phyloP scores from a whole-genome alignment of 2,329 filamentous ascomycete species.

The Paecilomyces sp. region DNA sequence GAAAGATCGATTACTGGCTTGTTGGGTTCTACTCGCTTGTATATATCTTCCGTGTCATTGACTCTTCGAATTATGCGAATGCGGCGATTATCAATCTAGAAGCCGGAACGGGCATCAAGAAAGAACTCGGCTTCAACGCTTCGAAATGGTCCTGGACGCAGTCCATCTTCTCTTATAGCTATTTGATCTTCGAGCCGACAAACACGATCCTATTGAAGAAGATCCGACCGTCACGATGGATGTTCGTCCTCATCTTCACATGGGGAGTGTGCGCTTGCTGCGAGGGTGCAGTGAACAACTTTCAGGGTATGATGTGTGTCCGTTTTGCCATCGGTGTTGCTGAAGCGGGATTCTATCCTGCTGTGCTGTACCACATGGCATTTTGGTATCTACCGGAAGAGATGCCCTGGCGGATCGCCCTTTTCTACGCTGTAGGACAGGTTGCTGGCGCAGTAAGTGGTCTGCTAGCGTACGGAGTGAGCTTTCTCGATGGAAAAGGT shows the following conservation, averaged over 20 bases:
- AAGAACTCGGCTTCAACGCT: conserved; percentile 24
- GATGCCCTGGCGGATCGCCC: conserved; percentile 29
- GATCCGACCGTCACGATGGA: conserved; percentile 27
- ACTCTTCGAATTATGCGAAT: conserved; percentile 34
- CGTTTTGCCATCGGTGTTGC: conserved; percentile 32
- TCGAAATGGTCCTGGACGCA: conserved; percentile 33
- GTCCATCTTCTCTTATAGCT: conserved; percentile 37
- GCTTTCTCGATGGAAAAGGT: conserved; percentile 28
- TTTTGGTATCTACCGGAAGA: conserved; percentile 33
- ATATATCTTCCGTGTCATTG: conserved; percentile 34
- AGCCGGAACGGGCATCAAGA: conserved; percentile 32
- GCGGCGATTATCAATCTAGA: conserved; percentile 37
- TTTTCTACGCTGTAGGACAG: conserved; percentile 26
- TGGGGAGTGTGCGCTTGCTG: conserved; percentile 32
- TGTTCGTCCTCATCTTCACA: conserved; percentile 26
- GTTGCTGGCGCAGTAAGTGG: conserved; percentile 10
- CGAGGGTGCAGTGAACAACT: conserved; percentile 26
- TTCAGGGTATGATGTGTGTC: conserved; percentile 31
- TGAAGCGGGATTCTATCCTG: conserved; percentile 29
- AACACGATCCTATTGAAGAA: conserved; percentile 32
- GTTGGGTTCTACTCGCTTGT: conserved; percentile 28
- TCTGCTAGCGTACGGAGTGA: conserved; percentile 30
- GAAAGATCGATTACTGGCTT: conserved; percentile 27
- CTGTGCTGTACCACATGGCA: conserved; percentile 30
- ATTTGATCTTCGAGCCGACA: conserved; percentile 32